Evolutionary conservation across 2,329 filamentous ascomycete species (phyloP).

Genomic region (Botrytis elliptica): DNA sequence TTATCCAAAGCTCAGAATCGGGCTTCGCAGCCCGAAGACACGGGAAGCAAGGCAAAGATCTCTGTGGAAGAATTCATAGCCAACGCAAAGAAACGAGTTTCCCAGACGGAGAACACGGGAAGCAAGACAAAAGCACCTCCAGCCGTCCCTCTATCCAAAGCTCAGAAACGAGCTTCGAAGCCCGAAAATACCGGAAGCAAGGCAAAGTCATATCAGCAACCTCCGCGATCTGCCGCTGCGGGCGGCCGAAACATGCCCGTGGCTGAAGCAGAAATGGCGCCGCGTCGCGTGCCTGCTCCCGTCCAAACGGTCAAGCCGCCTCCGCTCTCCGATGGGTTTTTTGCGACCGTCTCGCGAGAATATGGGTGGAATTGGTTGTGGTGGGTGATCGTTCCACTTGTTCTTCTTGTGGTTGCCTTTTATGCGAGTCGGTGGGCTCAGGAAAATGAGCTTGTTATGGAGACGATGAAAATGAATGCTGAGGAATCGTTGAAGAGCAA

Average conservation of each 20-base stretch:
- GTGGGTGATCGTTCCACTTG: neutral
- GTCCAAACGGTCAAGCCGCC: neutral
- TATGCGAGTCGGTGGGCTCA: neutral
- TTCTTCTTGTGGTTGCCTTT: neutral
- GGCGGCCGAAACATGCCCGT: neutral
- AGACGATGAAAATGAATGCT: neutral
- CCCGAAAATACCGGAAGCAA: neutral
- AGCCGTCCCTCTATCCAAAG: neutral
- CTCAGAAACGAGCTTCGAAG: neutral
- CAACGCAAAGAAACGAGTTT: neutral
- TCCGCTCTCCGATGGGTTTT: neutral
- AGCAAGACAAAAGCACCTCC: neutral
- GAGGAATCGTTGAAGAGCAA: neutral
- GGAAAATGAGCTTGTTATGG: neutral
- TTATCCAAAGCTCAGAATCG: neutral
- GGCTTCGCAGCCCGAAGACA: neutral
- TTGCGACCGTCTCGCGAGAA: neutral
- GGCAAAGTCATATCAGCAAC: neutral
- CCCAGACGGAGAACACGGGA: neutral
- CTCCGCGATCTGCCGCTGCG: neutral
- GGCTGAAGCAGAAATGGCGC: too few species aligned
- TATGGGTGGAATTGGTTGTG: constrained; percentile 1
- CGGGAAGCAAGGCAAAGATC: neutral
- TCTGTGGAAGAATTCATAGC: too few species aligned
- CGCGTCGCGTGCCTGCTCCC: neutral